Conservation (phyloP, 2,329 filamentous ascomycete species). For the Aspergillus fumigatiaffinis region DNA sequence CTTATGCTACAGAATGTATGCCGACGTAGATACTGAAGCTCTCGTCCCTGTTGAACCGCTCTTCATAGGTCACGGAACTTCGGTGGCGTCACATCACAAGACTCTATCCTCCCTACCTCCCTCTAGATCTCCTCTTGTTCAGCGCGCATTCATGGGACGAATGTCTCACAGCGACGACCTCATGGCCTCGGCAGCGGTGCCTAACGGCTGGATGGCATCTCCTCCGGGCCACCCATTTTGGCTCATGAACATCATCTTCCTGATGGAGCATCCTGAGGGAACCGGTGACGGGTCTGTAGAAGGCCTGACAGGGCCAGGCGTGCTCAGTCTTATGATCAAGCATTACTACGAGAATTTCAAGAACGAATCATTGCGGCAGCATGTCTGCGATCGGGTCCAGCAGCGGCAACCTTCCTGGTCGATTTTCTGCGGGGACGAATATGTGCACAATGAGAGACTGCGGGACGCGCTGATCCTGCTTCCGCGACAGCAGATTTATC, state of each 20-base stretch:
- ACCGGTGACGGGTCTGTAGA: constrained; percentile 18
- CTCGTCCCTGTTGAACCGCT: constrained; percentile 13
- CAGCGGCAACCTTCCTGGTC: constrained; percentile 8
- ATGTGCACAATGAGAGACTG: background rate
- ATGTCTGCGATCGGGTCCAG: constrained; percentile 9
- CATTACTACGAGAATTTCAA: constrained; percentile 8
- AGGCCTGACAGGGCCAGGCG: constrained; percentile 14
- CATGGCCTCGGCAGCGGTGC: constrained; percentile 13
- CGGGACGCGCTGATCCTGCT: constrained; percentile 13
- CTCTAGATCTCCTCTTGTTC: background rate
- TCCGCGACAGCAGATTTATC: constrained; percentile 16
- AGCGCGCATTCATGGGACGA: constrained; percentile 17
- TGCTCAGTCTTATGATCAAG: constrained; percentile 10
- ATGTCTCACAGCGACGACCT: constrained; percentile 15
- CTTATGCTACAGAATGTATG: constrained; percentile 15
- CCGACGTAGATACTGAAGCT: constrained; percentile 19
- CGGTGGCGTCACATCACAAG: constrained; percentile 6
- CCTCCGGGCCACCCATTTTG: constrained; percentile 19
- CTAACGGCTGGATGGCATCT: constrained; percentile 21
- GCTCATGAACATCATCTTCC: constrained; percentile 14
- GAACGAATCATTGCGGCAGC: constrained; percentile 2
- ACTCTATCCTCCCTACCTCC: background rate
- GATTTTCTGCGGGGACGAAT: constrained; percentile 10
- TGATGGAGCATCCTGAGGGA: constrained; percentile 15
- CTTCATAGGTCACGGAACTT: constrained; percentile 12